Conservation (phyloP, 148 eudicot genomes). For the Chenopodium formosanum region DNA sequence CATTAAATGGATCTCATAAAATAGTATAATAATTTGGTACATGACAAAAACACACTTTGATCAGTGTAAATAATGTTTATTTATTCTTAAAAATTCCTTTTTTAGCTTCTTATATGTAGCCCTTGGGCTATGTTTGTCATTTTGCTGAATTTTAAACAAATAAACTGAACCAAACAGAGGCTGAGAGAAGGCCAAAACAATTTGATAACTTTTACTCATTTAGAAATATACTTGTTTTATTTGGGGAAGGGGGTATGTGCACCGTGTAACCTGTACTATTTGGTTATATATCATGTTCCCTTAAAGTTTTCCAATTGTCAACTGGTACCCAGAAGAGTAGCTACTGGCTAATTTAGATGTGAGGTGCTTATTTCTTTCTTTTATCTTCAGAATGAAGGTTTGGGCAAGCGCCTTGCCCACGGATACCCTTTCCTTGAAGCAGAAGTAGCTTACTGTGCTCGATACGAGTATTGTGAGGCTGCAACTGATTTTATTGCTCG, state of each 20-base stretch:
- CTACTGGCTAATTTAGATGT: neutral
- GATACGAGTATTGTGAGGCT: conserved; percentile 90
- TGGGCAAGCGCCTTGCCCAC: conserved; percentile 97
- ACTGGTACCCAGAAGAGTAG: neutral
- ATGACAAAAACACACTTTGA: too few relatives aligned
- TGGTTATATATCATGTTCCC: neutral
- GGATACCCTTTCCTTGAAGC: conserved; percentile 97
- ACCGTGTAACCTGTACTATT: neutral
- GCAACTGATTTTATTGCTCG: conserved; percentile 89
- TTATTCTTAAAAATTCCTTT: too few relatives aligned
- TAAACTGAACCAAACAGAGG: neutral
- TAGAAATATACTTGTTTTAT: neutral
- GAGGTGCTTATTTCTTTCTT: neutral
- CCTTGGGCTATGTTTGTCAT: too few relatives aligned
- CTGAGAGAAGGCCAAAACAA: neutral
- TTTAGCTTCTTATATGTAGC: too few relatives aligned
- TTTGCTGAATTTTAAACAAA: too few relatives aligned
- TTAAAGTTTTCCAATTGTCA: too few relatives aligned
- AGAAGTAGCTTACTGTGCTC: conserved; percentile 97
- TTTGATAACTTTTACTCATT: too few relatives aligned
- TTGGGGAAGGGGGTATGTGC: neutral
- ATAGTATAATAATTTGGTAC: too few relatives aligned
- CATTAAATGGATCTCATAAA: too few relatives aligned
- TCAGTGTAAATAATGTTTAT: too few relatives aligned
- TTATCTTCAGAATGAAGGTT: conserved; percentile 63